Conservation (phyloP, 495 filamentous ascomycete genomes). For the Penicillium subrubescens region DNA sequence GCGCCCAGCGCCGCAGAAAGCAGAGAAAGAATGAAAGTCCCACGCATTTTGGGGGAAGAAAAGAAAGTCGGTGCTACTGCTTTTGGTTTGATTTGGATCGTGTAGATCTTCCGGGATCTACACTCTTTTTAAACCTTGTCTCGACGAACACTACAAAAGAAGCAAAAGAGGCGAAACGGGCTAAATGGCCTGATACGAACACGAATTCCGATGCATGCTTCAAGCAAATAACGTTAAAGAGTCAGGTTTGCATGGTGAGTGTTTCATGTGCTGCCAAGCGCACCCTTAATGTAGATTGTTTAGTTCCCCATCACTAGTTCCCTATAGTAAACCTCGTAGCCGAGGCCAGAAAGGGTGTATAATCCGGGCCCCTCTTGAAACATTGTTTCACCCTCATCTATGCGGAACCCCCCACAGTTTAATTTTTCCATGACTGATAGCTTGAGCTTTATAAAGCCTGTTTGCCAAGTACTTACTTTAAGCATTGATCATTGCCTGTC, state of each 20-base stretch:
- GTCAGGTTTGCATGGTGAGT: slow-evolving; percentile 7
- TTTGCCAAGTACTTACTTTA: background rate
- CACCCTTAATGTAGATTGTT: slow-evolving; percentile 15
- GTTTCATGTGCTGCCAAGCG: slow-evolving; percentile 17
- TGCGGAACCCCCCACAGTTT: background rate
- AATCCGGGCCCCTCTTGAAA: slow-evolving; percentile 13
- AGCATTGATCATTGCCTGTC: background rate
- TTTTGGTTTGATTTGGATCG: slow-evolving; percentile 1
- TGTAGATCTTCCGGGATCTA: slow-evolving; percentile 11
- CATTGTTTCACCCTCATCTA: slow-evolving; percentile 14
- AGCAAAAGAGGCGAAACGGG: too few species aligned
- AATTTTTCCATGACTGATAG: background rate
- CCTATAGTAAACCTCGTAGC: background rate
- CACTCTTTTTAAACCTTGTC: slow-evolving; percentile 13
- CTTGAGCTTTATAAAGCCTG: background rate
- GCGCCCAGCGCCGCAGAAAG: slow-evolving; percentile 35
- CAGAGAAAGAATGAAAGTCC: slow-evolving; percentile 30
- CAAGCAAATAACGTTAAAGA: background rate
- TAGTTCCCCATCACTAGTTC: background rate
- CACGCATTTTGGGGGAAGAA: slow-evolving; percentile 27
- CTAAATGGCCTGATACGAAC: too few species aligned
- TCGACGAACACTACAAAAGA: background rate
- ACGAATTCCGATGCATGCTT: background rate
- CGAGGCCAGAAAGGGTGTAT: slow-evolving; percentile 8
- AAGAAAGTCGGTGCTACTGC: slow-evolving; percentile 14